phyloP scores from a whole-genome alignment of 495 filamentous ascomycete genomes.

The Penicillium longicatenatum region DNA sequence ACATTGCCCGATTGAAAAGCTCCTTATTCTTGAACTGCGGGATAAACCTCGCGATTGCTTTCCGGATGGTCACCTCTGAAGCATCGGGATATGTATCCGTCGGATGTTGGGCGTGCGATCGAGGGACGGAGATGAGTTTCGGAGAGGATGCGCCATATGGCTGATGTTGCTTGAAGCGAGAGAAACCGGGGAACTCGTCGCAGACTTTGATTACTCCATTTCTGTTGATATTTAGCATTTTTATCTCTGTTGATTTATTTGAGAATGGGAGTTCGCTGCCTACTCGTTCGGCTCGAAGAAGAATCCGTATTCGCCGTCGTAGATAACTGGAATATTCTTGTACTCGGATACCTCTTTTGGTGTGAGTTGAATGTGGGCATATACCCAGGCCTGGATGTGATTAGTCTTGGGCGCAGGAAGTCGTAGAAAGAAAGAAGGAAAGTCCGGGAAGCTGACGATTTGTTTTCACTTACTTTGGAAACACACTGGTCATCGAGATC shows the following conservation, averaged over 20 bases:
- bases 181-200: constrained; percentile 51
- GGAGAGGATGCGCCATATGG: constrained; percentile 42
- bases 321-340: constrained; percentile 49
- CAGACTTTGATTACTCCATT: constrained; percentile 52
- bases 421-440: background rate
- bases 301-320: constrained; percentile 53
- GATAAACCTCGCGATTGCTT: constrained; percentile 45
- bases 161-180: constrained; percentile 22
- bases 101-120: constrained; percentile 22
- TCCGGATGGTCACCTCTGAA: constrained; percentile 40
- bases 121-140: constrained; percentile 21
- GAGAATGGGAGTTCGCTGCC: background rate
- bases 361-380: constrained; percentile 50
- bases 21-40: constrained; percentile 42
- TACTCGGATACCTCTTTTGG: constrained; percentile 43
- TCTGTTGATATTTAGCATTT: background rate
- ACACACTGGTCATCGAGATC: constrained; percentile 45
- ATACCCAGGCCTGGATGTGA: constrained; percentile 40
- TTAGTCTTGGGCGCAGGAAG: background rate
- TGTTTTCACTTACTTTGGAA: constrained; percentile 24
- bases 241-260: background rate
- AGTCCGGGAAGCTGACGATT: background rate
- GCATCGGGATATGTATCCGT: constrained; percentile 39
- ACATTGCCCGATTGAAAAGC: constrained; percentile 47
- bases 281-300: constrained; percentile 56